Base-by-base conservation (phyloP, 2,329 filamentous ascomycete genomes). In the Cladosporium sp. region DNA sequence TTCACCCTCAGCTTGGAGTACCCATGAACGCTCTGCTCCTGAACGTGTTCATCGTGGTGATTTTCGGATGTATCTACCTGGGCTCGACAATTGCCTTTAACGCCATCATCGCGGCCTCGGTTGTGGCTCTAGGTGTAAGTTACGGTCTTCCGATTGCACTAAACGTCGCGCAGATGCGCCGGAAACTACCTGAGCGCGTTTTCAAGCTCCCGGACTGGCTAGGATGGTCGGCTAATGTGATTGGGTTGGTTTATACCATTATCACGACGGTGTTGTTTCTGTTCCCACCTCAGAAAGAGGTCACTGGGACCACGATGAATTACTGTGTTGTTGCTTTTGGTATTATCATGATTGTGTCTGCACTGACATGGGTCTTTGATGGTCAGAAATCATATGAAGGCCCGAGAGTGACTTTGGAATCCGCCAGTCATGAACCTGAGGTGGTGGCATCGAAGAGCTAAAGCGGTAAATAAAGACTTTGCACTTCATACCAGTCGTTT, bases 21-120 rank as follows among this genome's bases (percentile, higher is more conserved):
- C 85, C 85, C 0, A 67, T 89, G 12, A 86, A 88, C 58, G 77
- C 84, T 0, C 69, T 88, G 1, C 71, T 80, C 11, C 72, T 86
- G 43, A 83, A 80, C 2, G 73, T 78, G 0, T 68, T 67, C 3
- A 73, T 84, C 39, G 80, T 86, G 1, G 74, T 86, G 50, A 72
- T 87, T 11, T 85, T 88, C 50, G 85, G 85, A 0, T 75, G 79
- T 51, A 83, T 88, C 54, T 85, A 86, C 64, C 73, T 89, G 2
- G 85, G 83, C 0, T 86, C 82, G 2, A 72, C 68, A 42, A 79
- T 77, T 52, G 84, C 85, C 0, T 87, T 88, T 67, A 86, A 84
- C 36, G 84, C 84, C 12, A 85, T 88, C 57, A 76, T 85, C 1
- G 81, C 83, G 0, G 79, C 84, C 0, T 83, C 82, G 0, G 84